phyloP scores from a whole-genome alignment of 1,139 yeast species.

The Protomyces lactucae-debilis region DNA sequence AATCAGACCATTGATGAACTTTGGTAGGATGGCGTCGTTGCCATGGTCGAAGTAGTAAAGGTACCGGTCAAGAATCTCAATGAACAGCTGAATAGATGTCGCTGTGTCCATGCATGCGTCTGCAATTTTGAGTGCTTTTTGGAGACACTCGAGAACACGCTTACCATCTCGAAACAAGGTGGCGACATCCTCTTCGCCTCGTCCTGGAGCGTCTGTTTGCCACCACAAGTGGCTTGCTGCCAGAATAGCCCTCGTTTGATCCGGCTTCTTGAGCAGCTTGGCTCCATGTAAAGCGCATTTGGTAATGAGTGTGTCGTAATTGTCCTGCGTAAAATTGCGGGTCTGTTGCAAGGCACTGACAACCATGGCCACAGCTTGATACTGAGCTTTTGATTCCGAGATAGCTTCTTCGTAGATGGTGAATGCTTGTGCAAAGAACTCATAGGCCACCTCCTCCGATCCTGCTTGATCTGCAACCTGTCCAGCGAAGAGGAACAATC shows the following conservation, averaged over 20 bases:
- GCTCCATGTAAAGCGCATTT: conserved; percentile 85
- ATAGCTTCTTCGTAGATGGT: conserved; percentile 79
- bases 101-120: conserved; percentile 88
- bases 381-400: conserved; percentile 58
- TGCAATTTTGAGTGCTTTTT: conserved; percentile 77
- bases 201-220: conserved; percentile 49
- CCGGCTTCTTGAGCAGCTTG: conserved; percentile 81
- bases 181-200: conserved; percentile 49
- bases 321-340: conserved; percentile 56
- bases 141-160: conserved; percentile 62
- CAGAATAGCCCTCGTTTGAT: conserved; percentile 88
- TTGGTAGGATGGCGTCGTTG: conserved; percentile 47
- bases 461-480: conserved; percentile 70
- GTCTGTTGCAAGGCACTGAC: conserved; percentile 60
- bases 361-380: conserved; percentile 51
- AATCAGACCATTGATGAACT: conserved; percentile 78
- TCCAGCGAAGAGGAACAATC: conserved; percentile 47
- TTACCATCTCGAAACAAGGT: conserved; percentile 31
- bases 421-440: conserved; percentile 82
- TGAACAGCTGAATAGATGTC: conserved; percentile 72
- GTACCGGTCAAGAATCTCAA: conserved; percentile 82
- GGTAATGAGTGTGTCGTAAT: conserved; percentile 74
- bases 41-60: conserved; percentile 82
- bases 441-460: conserved; percentile 67
- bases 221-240: conserved; percentile 91